These are phyloP conservation scores for Taphrina confusa DNA, from an alignment of 1,139 yeast genomes.

Conservation along the genomic window DNA sequence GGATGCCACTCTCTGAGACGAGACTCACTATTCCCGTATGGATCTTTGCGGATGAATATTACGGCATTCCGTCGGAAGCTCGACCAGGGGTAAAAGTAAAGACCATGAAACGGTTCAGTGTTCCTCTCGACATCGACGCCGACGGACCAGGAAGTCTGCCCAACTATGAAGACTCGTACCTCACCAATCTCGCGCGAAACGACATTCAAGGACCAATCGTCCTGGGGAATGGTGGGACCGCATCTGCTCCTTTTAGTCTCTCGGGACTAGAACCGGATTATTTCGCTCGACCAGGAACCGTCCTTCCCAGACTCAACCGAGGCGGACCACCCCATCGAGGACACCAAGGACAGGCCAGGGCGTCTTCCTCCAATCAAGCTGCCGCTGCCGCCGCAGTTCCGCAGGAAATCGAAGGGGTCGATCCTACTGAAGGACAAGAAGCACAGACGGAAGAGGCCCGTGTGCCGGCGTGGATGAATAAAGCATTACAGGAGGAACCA, in stretches of 20 bases:
- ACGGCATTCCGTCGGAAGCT: slow-evolving; percentile 27
- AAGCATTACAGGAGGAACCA: background rate
- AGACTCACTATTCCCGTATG: slow-evolving; percentile 26
- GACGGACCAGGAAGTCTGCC: slow-evolving; percentile 32
- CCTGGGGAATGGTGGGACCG: slow-evolving; percentile 24
- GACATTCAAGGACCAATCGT: slow-evolving; percentile 1
- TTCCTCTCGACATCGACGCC: slow-evolving; percentile 19
- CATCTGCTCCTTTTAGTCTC: slow-evolving; percentile 27
- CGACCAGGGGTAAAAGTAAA: slow-evolving; percentile 17
- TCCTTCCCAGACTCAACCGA: background rate
- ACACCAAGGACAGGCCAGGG: too few relatives aligned
- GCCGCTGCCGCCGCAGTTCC: background rate
- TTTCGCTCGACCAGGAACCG: slow-evolving; percentile 17
- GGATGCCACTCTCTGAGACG: slow-evolving; percentile 14
- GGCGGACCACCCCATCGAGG: too few relatives aligned
- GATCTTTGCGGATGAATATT: slow-evolving; percentile 34
- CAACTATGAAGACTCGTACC: slow-evolving; percentile 26
- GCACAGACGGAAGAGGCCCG: background rate
- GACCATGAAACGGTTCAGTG: slow-evolving; percentile 16
- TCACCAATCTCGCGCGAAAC: slow-evolving; percentile 14
- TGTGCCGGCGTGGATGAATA: slow-evolving; percentile 15
- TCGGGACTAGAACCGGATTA: slow-evolving; percentile 30
- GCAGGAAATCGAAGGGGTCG: slow-evolving; percentile 1
- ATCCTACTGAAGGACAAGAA: background rate
- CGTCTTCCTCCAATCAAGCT: too few relatives aligned